Percentiles rank a stretch among this genome's conserved stretches.
Evolutionary conservation across 2,329 filamentous ascomycete genomes (phyloP).

Genomic region (Botrytis byssoidea): DNA sequence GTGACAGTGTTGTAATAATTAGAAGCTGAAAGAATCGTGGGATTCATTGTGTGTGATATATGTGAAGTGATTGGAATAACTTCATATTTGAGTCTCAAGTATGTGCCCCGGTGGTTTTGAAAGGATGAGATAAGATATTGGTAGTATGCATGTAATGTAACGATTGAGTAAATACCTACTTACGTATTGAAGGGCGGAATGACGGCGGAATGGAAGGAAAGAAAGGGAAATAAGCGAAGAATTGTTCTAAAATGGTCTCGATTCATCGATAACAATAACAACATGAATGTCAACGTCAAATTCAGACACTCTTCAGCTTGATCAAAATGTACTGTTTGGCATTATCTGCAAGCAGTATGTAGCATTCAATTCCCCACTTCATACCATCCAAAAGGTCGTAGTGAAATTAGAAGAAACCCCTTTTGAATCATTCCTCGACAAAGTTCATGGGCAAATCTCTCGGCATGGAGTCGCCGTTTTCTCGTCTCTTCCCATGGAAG

Average conservation of each 20-base stretch:
- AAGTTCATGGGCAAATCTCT: background rate
- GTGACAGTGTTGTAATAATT: background rate
- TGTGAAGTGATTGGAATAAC: background rate
- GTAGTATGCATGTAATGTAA: background rate
- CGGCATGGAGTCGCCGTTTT: conserved; percentile 2
- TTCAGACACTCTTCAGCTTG: background rate
- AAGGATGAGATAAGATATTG: background rate
- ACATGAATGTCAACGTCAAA: background rate
- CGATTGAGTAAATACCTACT: too few species aligned
- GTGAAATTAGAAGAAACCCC: background rate
- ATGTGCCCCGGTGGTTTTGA: background rate
- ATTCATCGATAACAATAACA: background rate
- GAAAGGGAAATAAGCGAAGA: background rate
- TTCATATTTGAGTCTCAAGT: background rate
- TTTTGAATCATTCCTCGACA: background rate
- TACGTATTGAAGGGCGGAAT: background rate
- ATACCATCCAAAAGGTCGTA: too few species aligned
- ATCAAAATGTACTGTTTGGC: background rate
- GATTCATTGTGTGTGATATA: background rate
- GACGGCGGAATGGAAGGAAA: background rate
- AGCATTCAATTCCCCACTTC: background rate
- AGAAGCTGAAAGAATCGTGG: background rate
- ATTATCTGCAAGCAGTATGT: background rate
- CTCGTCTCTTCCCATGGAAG: background rate
- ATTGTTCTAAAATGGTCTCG: background rate